Evolutionary conservation across 345 rosid species (phyloP).

Genomic region (Camelina hispida): DNA sequence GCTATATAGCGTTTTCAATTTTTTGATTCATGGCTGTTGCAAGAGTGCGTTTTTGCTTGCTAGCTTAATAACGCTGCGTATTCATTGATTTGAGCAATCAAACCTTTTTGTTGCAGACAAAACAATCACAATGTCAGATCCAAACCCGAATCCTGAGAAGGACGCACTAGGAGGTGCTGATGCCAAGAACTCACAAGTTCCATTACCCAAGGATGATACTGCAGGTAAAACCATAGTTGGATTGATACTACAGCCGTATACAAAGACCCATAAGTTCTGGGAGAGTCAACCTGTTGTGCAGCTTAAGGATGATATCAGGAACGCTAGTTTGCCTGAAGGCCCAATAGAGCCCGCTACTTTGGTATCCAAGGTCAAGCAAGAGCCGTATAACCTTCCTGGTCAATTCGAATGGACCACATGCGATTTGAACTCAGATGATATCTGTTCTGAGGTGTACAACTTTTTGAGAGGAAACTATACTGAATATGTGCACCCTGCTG

Average conservation of each 20-base stretch:
- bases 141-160: background rate
- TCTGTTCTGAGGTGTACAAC: constrained; percentile 61
- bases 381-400: constrained; percentile 66
- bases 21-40: background rate
- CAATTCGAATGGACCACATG: constrained; percentile 54
- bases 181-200: background rate
- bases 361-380: constrained; percentile 69
- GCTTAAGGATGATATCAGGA: constrained; percentile 31
- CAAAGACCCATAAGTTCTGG: constrained; percentile 54
- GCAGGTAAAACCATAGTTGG: background rate
- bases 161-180: background rate
- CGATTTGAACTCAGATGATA: constrained; percentile 63
- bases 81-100: background rate
- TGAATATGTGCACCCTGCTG: constrained; percentile 58
- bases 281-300: constrained; percentile 82
- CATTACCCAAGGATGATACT: background rate
- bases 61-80: background rate
- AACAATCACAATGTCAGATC: background rate
- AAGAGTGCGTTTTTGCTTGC: background rate
- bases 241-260: background rate
- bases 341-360: constrained; percentile 61
- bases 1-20: background rate
- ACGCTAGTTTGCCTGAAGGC: constrained; percentile 61
- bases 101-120: background rate
- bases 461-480: constrained; percentile 67